Percentiles rank a stretch among this genome's conserved stretches.
Evolutionary conservation across 352 stramenopile species (phyloP).

Genomic region (Globisporangium polare): DNA sequence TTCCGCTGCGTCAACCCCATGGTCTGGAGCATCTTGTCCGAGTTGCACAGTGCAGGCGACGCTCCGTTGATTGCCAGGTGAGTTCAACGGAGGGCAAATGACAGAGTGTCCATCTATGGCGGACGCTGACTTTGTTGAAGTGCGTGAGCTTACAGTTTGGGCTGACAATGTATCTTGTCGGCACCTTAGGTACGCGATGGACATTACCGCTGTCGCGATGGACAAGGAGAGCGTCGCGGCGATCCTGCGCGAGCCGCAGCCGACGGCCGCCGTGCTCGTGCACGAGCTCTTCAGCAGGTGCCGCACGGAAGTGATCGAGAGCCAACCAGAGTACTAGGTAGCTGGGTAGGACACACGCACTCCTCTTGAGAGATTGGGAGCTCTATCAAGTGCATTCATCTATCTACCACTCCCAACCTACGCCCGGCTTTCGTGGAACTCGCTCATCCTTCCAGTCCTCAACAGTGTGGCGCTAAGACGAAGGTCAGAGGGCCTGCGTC

Average conservation of each 20-base stretch:
- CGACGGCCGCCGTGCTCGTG: slow-evolving; percentile 39
- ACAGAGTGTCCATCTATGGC: not conserved
- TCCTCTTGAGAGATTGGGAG: too few relatives aligned
- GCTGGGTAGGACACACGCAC: too few relatives aligned
- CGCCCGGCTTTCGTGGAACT: too few relatives aligned
- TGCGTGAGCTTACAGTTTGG: not conserved
- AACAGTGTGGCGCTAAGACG: too few relatives aligned
- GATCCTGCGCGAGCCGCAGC: slow-evolving; percentile 37
- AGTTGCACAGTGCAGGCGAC: slow-evolving; percentile 55
- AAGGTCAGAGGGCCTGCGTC: too few relatives aligned
- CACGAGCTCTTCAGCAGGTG: slow-evolving; percentile 42
- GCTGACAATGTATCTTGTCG: not conserved
- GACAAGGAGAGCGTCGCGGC: slow-evolving; percentile 26
- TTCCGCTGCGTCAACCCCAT: slow-evolving; percentile 73
- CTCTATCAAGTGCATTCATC: too few relatives aligned
- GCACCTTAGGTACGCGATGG: slow-evolving; percentile 36
- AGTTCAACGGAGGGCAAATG: too few relatives aligned
- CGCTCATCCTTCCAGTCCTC: not conserved
- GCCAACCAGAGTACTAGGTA: not conserved
- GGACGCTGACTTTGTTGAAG: not conserved
- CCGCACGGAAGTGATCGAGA: slow-evolving; percentile 19
- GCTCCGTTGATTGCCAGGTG: slow-evolving; percentile 34
- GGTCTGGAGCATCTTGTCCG: slow-evolving; percentile 67
- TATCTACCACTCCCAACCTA: too few relatives aligned
- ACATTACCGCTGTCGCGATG: slow-evolving; percentile 41